A percentile compares a stretch with the other conserved stretches of the same genome.
Conservation (phyloP, 2,329 filamentous ascomycete species). For the Xylariaceae sp. region DNA sequence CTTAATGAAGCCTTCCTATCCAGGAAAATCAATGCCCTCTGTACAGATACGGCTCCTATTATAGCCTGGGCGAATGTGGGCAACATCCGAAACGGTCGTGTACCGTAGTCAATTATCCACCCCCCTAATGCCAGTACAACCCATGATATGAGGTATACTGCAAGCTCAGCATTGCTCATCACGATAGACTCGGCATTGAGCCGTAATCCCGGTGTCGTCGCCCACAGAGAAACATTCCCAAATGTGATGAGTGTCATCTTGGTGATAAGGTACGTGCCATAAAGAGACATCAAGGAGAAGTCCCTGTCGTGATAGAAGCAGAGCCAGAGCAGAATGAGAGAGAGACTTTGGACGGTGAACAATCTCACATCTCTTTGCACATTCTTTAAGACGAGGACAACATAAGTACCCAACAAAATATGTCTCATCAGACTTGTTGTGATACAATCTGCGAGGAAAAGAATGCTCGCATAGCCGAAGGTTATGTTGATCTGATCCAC, state of each 20-base stretch:
- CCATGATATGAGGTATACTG: slow-evolving; percentile 5
- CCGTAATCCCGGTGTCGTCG: slow-evolving; percentile 1
- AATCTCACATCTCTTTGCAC: neutral
- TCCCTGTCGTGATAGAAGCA: slow-evolving; percentile 6
- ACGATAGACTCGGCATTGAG: slow-evolving; percentile 4
- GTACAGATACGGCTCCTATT: neutral
- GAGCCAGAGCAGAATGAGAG: slow-evolving; percentile 4
- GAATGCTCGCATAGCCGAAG: neutral
- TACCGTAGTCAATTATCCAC: neutral
- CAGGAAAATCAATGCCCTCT: neutral
- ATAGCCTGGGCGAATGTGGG: neutral
- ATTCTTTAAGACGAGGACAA: neutral
- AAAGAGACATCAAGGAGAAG: slow-evolving; percentile 10
- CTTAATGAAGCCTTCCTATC: neutral
- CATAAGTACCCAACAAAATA: neutral
- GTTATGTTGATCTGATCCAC: neutral
- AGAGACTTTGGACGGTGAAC: slow-evolving; percentile 3
- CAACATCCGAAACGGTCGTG: neutral
- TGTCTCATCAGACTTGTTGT: neutral
- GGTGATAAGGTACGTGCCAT: slow-evolving; percentile 7
- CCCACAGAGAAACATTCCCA: slow-evolving; percentile 6
- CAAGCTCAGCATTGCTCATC: slow-evolving; percentile 4
- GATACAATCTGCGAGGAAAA: slow-evolving; percentile 2
- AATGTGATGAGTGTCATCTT: slow-evolving; percentile 9
- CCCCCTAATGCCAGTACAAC: neutral